These are phyloP conservation scores for Fusarium nelsonii DNA, from an alignment of 2,329 filamentous ascomycete species.

Conservation along the genomic window DNA sequence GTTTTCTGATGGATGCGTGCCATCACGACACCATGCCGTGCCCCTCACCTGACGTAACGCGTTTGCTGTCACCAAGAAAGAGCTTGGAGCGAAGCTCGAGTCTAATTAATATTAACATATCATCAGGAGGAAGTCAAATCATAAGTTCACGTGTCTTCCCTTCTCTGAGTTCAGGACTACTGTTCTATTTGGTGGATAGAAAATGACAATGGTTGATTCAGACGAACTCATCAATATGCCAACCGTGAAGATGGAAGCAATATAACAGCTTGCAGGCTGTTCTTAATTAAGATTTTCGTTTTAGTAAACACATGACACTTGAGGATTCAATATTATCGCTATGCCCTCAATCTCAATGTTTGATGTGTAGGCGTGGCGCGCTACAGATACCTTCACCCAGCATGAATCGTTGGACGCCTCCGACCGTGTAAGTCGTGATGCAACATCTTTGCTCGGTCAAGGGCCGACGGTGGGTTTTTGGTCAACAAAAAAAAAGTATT, in stretches of 20 bases:
- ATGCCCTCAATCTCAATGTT: not conserved
- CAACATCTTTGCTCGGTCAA: slow-evolving; percentile 17
- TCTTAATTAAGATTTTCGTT: not conserved
- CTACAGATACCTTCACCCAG: slow-evolving; percentile 9
- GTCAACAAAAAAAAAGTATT: slow-evolving; percentile 38
- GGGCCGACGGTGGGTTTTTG: not conserved
- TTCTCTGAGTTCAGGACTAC: not conserved
- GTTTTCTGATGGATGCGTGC: not conserved
- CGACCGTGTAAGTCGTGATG: slow-evolving; percentile 48
- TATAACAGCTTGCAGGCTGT: not conserved
- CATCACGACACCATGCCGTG: slow-evolving; percentile 23
- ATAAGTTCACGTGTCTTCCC: no score
- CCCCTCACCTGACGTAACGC: slow-evolving; percentile 43
- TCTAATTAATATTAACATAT: not conserved
- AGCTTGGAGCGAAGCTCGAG: not conserved
- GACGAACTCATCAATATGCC: not conserved
- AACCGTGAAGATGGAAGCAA: not conserved
- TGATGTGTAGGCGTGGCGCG: not conserved
- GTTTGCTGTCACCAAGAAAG: slow-evolving; percentile 1
- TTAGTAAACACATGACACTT: not conserved
- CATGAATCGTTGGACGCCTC: slow-evolving; percentile 41
- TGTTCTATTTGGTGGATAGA: not conserved
- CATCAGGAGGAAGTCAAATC: no score
- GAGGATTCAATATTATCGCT: rapidly evolving
- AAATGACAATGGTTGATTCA: not conserved